Evolutionary conservation across 257 asterid genomes (phyloP), one percentile per base, ranked within the genome.

Genomic region (Lycium ferocissimum): DNA sequence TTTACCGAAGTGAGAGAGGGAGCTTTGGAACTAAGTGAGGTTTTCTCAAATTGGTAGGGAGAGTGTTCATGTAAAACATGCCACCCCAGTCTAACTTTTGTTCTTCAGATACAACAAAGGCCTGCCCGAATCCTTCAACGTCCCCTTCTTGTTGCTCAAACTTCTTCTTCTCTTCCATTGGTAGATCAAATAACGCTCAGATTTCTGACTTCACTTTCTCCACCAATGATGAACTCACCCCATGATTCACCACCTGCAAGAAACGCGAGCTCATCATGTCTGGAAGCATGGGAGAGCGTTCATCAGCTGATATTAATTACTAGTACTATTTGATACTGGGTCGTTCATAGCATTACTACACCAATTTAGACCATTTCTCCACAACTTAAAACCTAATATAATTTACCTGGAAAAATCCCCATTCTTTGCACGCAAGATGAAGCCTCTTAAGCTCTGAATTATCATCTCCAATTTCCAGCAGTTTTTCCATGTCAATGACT

Each of bases 131-230:
- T 72, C 80, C 80, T n/a, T 72, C 80, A 45, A 72, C 58, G 5
- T 72, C 58, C 5, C 80, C 80, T 72, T 72, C 40, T 45, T 2
- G 11, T 5, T 72, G 80, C 9, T n/a, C 80, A 45, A 72, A 72
- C 38, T 72, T 45, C 38, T 72, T 45, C 38, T 45, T 72, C 58
- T 45, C 58, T 10, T 72, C 80, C 58, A 72, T 5, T n/a, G 80
- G 80, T n/a, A 72, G 80, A 72, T 72, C 58, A 9, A 72, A 72
- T 45, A 45, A 72, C 5, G 58, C 80, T 72, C 11, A 1, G n/a
- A 72, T n/a, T 72, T 72, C 59, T n/a, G 38, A 45, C 38, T 72
- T 72, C 58, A 72, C 18, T n/a, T 72, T 72, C 80, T 72, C 80
- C 58, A 72, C 35, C 2, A 72, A 72, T 17, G 9, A 72, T 45